phyloP scores from a whole-genome alignment of 2,329 filamentous ascomycete species.

The Proliferodiscus dingleyae region DNA sequence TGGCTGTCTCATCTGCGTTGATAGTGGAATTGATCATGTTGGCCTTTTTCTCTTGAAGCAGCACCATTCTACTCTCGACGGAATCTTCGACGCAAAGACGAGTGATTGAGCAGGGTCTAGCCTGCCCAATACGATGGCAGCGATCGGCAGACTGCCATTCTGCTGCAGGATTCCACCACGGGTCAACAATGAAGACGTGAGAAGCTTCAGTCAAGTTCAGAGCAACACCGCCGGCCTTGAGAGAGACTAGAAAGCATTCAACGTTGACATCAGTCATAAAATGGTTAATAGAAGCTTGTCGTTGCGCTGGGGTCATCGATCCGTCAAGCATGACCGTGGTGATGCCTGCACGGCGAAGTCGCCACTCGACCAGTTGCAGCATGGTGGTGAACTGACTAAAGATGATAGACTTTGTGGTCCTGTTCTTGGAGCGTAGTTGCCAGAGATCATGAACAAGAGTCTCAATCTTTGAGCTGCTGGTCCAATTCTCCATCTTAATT shows the following conservation, averaged over 20 bases:
- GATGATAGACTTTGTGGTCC: constrained; percentile 93
- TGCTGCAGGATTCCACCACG: constrained; percentile 99
- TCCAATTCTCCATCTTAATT: constrained; percentile 99
- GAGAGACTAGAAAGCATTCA: constrained; percentile 90
- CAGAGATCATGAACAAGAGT: constrained; percentile 92
- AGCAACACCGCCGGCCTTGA: constrained; percentile 94
- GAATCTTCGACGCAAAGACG: constrained; percentile 95
- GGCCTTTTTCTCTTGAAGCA: constrained; percentile 97
- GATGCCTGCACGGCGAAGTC: constrained; percentile 90
- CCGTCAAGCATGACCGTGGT: constrained; percentile 98
- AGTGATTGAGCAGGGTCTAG: constrained; percentile 88
- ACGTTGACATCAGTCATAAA: constrained; percentile 95
- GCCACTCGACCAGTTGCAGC: constrained; percentile 96
- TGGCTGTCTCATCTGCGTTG: constrained; percentile 84
- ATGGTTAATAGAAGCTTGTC: constrained; percentile 88
- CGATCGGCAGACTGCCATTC: constrained; percentile 97
- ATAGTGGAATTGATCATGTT: constrained; percentile 97
- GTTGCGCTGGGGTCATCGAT: constrained; percentile 90
- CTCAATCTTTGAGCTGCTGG: constrained; percentile 96
- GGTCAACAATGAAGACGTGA: constrained; percentile 92
- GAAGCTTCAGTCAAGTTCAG: constrained; percentile 94
- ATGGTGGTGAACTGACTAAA: constrained; percentile 97
- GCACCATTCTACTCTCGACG: constrained; percentile 91
- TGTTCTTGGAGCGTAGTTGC: constrained; percentile 84
- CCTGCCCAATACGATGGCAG: constrained; percentile 92